Conservation (phyloP, 768 basidiomycete genomes). For the Lentinus tigrinus region DNA sequence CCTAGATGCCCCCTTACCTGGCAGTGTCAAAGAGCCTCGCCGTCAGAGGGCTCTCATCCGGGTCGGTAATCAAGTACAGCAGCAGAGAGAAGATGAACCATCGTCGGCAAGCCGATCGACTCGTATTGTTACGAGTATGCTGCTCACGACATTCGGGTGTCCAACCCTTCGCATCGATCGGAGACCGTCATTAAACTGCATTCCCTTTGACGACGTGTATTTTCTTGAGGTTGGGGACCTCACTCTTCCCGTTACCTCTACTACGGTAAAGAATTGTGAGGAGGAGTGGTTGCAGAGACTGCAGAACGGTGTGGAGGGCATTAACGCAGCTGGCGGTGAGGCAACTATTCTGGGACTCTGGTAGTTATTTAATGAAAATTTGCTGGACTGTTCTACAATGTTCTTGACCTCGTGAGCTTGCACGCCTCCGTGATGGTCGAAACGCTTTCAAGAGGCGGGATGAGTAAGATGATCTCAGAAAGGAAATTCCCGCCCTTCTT, state of each 20-base stretch:
- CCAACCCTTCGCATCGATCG: slow-evolving; percentile 58
- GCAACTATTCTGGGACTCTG: slow-evolving; percentile 19
- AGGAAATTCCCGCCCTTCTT: slow-evolving; percentile 5
- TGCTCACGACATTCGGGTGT: slow-evolving; percentile 41
- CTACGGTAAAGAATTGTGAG: background rate
- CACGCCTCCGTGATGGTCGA: background rate
- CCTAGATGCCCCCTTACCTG: slow-evolving; percentile 29
- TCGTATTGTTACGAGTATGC: slow-evolving; percentile 22
- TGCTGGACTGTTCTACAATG: background rate
- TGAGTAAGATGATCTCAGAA: background rate
- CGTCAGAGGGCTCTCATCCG: slow-evolving; percentile 40
- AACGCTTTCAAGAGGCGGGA: background rate
- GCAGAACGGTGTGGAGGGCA: slow-evolving; percentile 14
- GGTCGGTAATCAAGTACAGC: slow-evolving; percentile 22
- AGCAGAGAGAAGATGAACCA: slow-evolving; percentile 2
- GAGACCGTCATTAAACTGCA: slow-evolving; percentile 47
- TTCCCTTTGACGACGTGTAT: slow-evolving; percentile 59
- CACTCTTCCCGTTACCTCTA: slow-evolving; percentile 1
- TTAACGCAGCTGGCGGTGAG: slow-evolving; percentile 16
- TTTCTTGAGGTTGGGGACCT: slow-evolving; percentile 55
- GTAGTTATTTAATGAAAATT: background rate
- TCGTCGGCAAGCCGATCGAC: slow-evolving; percentile 2
- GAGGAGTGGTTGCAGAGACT: slow-evolving; percentile 14
- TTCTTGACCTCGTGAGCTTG: background rate
- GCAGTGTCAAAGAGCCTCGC: slow-evolving; percentile 2